phyloP scores from a whole-genome alignment of 306 rosid species.

The Vicia villosa region DNA sequence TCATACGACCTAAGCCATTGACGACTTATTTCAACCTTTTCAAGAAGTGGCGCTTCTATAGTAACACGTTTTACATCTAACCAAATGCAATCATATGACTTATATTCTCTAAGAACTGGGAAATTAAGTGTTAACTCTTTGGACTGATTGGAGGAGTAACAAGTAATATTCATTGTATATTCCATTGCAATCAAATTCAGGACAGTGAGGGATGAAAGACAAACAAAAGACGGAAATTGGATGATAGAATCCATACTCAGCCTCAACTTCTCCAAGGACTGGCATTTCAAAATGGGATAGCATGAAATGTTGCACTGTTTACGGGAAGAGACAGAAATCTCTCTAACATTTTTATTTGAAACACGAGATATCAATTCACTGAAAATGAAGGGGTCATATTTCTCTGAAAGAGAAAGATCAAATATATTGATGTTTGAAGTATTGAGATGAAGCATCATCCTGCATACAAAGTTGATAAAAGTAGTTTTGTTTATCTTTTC shows the following conservation, averaged over 20 bases:
- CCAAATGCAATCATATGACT: constrained; percentile 1
- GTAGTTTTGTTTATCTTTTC: neutral
- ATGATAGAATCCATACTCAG: neutral
- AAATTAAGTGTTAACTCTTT: neutral
- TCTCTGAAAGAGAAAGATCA: too few relatives aligned
- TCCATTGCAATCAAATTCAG: neutral
- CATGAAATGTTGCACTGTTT: neutral
- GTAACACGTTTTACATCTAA: neutral
- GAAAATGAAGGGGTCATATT: neutral
- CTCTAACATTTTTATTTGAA: neutral
- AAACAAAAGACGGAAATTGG: neutral
- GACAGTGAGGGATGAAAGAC: neutral
- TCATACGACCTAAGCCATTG: neutral
- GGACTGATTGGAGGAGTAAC: neutral
- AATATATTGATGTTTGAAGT: neutral
- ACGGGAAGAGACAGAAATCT: neutral
- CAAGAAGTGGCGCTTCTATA: neutral
- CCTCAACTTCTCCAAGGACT: neutral
- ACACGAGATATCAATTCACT: neutral
- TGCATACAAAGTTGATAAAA: neutral
- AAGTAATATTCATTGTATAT: neutral
- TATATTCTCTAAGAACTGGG: neutral
- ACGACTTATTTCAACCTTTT: too few relatives aligned
- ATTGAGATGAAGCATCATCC: neutral
- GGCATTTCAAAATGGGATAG: neutral